A percentile compares a stretch with the other conserved stretches of the same genome.
Conservation (phyloP, 768 basidiomycete genomes). For the Kwoniella europaea region DNA sequence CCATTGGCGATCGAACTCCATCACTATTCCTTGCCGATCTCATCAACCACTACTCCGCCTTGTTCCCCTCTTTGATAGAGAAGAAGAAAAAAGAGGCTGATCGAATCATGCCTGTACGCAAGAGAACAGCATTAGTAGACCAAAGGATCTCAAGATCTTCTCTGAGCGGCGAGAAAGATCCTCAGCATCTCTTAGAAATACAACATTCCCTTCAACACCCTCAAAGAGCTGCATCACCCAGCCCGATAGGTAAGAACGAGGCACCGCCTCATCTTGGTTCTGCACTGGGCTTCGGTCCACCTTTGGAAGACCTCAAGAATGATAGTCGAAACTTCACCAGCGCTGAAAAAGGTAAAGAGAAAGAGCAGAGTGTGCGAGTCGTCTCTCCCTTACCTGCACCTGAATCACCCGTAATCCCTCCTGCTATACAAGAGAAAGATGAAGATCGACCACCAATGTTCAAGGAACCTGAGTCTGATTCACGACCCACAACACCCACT, state of each 20-base stretch:
- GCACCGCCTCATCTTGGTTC: conserved; percentile 12
- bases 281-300: conserved; percentile 5
- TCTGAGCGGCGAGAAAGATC: conserved; percentile 71
- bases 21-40: conserved; percentile 82
- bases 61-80: conserved; percentile 79
- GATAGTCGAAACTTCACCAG: neutral
- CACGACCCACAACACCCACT: conserved; percentile 11
- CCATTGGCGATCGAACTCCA: conserved; percentile 91
- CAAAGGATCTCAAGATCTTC: conserved; percentile 81
- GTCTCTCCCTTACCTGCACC: neutral
- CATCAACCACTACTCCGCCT: conserved; percentile 71
- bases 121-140: conserved; percentile 84
- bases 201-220: conserved; percentile 63
- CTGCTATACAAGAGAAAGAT: neutral
- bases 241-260: neutral
- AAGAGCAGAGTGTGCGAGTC: neutral
- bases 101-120: conserved; percentile 78
- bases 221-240: conserved; percentile 32
- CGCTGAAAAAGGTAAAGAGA: neutral
- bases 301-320: conserved; percentile 11
- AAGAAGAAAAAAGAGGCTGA: conserved; percentile 87
- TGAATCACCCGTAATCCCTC: neutral
- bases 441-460: conserved; percentile 21
- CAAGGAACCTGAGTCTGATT: conserved; percentile 20
- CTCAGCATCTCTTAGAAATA: conserved; percentile 72